These are phyloP conservation scores for Dryadomyces quercus-mongolicae DNA, from an alignment of 2,329 filamentous ascomycete species.

Conservation along the genomic window DNA sequence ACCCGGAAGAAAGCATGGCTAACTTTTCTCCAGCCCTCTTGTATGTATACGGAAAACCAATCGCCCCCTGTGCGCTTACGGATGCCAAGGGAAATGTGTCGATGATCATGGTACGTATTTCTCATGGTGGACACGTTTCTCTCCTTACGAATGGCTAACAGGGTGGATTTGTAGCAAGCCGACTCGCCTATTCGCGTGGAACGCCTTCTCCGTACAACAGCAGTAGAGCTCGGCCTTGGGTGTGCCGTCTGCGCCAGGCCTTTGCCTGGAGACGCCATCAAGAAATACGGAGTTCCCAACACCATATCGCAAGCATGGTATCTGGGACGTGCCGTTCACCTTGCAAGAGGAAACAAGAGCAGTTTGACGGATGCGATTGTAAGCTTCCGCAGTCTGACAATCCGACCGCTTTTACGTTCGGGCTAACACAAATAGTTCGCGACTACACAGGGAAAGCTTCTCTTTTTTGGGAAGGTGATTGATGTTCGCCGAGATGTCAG, in stretches of 20 bases:
- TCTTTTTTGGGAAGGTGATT: slow-evolving; percentile 41
- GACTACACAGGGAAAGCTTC: slow-evolving; percentile 25
- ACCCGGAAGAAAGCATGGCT: neutral
- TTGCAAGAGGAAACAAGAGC: slow-evolving; percentile 25
- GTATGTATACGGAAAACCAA: slow-evolving; percentile 24
- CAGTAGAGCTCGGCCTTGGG: slow-evolving; percentile 25
- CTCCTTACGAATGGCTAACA: no score
- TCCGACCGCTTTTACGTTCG: slow-evolving; percentile 15
- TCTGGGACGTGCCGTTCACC: slow-evolving; percentile 35
- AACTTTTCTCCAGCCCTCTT: slow-evolving; percentile 18
- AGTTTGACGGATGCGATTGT: slow-evolving; percentile 31
- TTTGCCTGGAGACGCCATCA: slow-evolving; percentile 16
- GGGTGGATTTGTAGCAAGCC: slow-evolving; percentile 4
- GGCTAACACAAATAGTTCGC: neutral
- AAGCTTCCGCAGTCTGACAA: slow-evolving; percentile 26
- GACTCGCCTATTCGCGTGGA: slow-evolving; percentile 23
- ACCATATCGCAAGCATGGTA: slow-evolving; percentile 25
- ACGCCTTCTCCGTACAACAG: slow-evolving; percentile 21
- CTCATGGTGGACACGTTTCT: no score
- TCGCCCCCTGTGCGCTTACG: slow-evolving; percentile 24
- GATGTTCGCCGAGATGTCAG: slow-evolving; percentile 33
- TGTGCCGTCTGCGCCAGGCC: slow-evolving; percentile 24
- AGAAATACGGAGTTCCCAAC: slow-evolving; percentile 27
- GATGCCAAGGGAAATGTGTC: slow-evolving; percentile 24
- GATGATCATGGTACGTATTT: slow-evolving; percentile 18